These are phyloP conservation scores for Phalaenopsis equestris DNA, from an alignment of 106 monocot genomes.

Conservation along the genomic window DNA sequence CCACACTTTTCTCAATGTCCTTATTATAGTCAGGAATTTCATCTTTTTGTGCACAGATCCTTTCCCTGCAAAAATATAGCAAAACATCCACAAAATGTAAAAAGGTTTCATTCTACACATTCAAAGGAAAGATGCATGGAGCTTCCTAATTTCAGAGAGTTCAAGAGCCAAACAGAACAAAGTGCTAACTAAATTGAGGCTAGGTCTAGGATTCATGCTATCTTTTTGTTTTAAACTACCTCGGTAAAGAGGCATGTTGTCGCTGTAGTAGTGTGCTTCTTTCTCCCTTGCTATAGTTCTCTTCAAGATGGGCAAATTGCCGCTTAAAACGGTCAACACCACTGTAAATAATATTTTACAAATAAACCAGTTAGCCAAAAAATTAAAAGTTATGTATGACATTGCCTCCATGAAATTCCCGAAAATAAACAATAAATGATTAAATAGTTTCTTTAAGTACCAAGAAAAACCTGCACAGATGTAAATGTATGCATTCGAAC, in stretches of 20 bases:
- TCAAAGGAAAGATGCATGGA: not conserved
- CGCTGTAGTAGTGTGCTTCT: slow-evolving; percentile 56
- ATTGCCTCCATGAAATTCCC: not conserved
- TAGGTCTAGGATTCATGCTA: not conserved
- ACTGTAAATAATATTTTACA: slow-evolving; percentile 25
- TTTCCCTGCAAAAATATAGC: slow-evolving; percentile 43
- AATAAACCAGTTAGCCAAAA: not conserved
- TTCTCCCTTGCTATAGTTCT: slow-evolving; percentile 67
- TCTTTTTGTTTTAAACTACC: slow-evolving; percentile 20
- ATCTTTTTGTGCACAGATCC: slow-evolving; percentile 44
- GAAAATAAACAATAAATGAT: no score
- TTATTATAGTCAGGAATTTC: slow-evolving; percentile 17
- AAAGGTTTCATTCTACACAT: not conserved
- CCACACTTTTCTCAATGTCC: slow-evolving; percentile 31
- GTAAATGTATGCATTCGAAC: no score
- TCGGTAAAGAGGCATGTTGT: slow-evolving; percentile 70
- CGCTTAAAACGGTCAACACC: slow-evolving; percentile 88
- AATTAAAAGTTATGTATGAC: not conserved
- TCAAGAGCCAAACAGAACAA: not conserved
- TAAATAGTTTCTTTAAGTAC: no score
- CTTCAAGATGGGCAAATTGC: slow-evolving; percentile 90
- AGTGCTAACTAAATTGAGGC: not conserved
- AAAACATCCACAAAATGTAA: not conserved
- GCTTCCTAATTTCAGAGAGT: not conserved
- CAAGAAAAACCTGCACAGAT: no score